These are phyloP conservation scores for Phylloporus sp. DNA, from an alignment of 1,284 basidiomycete genomes.

Conservation along the genomic window DNA sequence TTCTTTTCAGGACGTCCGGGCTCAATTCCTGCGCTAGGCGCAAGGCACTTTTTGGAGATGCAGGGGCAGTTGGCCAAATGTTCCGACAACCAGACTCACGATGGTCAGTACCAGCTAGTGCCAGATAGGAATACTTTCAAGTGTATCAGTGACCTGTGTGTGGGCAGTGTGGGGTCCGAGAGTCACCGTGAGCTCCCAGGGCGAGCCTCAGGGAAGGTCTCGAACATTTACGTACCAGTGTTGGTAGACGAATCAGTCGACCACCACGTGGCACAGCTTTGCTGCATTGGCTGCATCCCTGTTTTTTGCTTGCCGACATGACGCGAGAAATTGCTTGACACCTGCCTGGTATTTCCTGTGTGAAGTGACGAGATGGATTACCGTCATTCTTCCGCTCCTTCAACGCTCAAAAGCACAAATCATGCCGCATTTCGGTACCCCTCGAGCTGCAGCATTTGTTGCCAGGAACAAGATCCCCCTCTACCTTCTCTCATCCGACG, in stretches of 20 bases:
- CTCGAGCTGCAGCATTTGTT: slow-evolving; percentile 1
- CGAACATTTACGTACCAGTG: slow-evolving; percentile 18
- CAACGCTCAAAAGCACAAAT: slow-evolving; percentile 31
- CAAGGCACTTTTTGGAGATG: slow-evolving; percentile 5
- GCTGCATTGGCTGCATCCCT: neutral
- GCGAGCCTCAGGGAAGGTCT: neutral
- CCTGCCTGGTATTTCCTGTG: slow-evolving; percentile 24
- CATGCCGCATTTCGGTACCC: slow-evolving; percentile 1
- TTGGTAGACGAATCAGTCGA: neutral
- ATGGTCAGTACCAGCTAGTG: neutral
- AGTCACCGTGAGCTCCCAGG: neutral
- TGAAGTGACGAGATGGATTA: slow-evolving; percentile 31
- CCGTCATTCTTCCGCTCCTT: slow-evolving; percentile 23
- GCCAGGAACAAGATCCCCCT: slow-evolving; percentile 25
- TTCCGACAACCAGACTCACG: neutral
- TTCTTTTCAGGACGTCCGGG: slow-evolving; percentile 18
- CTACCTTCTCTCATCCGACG: slow-evolving; percentile 27
- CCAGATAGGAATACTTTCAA: neutral
- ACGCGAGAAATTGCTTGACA: slow-evolving; percentile 30
- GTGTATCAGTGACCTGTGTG: slow-evolving; percentile 2
- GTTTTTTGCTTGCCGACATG: slow-evolving; percentile 21
- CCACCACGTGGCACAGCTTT: slow-evolving; percentile 29
- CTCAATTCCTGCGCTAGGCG: neutral
- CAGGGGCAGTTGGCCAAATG: neutral
- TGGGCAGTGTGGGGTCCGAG: slow-evolving; percentile 8